A percentile compares a stretch with the other conserved stretches of the same genome.
These are phyloP conservation scores for Leishmania mexicana DNA, from an alignment of 208 protist species.

Conservation along the genomic window DNA sequence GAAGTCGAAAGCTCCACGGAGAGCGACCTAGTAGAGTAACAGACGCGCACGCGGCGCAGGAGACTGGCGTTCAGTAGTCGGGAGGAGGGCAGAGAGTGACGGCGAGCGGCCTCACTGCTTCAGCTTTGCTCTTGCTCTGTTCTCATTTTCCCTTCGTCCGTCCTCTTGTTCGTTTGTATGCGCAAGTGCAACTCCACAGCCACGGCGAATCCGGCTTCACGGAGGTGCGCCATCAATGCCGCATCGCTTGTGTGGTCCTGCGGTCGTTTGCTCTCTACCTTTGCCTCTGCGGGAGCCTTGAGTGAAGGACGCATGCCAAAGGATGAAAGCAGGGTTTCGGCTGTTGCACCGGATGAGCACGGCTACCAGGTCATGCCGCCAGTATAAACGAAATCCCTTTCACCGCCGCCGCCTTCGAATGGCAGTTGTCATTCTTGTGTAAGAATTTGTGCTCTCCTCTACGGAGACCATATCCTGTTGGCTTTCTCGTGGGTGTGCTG, in stretches of 20 bases:
- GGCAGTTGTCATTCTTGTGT: neutral
- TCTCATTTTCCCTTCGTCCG: neutral
- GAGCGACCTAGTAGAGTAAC: neutral
- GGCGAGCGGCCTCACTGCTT: neutral
- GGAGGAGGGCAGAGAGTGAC: neutral
- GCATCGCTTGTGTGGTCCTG: neutral
- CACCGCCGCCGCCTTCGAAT: neutral
- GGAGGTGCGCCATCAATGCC: neutral
- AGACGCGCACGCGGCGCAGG: neutral
- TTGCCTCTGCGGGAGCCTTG: neutral
- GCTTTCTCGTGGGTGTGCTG: neutral
- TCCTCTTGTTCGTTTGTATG: neutral
- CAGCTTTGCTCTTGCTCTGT: neutral
- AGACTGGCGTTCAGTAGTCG: neutral
- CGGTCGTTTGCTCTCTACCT: neutral
- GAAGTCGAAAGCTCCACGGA: neutral
- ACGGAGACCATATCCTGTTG: neutral
- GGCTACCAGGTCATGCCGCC: too few species aligned
- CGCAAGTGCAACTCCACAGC: neutral
- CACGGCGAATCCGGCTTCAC: neutral
- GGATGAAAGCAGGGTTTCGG: neutral
- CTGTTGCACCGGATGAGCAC: neutral
- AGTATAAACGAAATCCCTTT: too few species aligned
- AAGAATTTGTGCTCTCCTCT: neutral
- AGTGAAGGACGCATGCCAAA: neutral